Conservation (phyloP, 1,284 basidiomycete species). For the Cerrena zonata region DNA sequence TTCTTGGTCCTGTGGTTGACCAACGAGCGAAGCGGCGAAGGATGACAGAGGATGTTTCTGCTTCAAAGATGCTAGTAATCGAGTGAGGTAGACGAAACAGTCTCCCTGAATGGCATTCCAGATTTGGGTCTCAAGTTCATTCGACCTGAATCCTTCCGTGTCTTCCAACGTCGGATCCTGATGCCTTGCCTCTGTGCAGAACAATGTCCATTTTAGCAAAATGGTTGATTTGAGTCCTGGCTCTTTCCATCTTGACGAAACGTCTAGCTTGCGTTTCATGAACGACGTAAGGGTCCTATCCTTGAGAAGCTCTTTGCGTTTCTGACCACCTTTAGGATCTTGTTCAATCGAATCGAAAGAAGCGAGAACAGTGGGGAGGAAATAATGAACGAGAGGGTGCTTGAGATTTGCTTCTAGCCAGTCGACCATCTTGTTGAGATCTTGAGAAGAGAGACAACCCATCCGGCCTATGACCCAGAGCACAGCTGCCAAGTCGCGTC, state of each 20-base stretch:
- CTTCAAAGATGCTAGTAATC: slow-evolving; percentile 49
- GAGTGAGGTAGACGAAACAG: slow-evolving; percentile 72
- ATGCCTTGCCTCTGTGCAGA: slow-evolving; percentile 70
- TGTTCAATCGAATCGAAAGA: slow-evolving; percentile 68
- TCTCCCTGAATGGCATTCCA: slow-evolving; percentile 79
- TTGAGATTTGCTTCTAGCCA: slow-evolving; percentile 61
- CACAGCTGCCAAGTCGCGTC: slow-evolving; percentile 55
- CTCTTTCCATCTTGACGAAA: slow-evolving; percentile 60
- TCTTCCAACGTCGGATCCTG: slow-evolving; percentile 63
- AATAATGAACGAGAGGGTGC: slow-evolving; percentile 66
- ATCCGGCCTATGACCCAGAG: slow-evolving; percentile 62
- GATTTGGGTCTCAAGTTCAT: slow-evolving; percentile 75
- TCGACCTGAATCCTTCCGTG: slow-evolving; percentile 63
- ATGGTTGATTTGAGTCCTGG: slow-evolving; percentile 71
- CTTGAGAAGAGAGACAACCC: slow-evolving; percentile 52
- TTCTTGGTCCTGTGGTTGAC: slow-evolving; percentile 46
- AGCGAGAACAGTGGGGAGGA: slow-evolving; percentile 63
- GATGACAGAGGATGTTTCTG: slow-evolving; percentile 42
- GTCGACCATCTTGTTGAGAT: slow-evolving; percentile 57
- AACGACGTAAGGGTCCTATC: slow-evolving; percentile 43
- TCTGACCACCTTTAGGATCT: slow-evolving; percentile 34
- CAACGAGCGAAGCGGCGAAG: slow-evolving; percentile 37
- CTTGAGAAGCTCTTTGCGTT: slow-evolving; percentile 42
- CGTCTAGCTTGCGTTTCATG: slow-evolving; percentile 55
- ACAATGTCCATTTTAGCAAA: slow-evolving; percentile 83